Evolutionary conservation across 202 grass and related monocot genomes (phyloP).

Genomic region (Cymbopogon flexuosus): DNA sequence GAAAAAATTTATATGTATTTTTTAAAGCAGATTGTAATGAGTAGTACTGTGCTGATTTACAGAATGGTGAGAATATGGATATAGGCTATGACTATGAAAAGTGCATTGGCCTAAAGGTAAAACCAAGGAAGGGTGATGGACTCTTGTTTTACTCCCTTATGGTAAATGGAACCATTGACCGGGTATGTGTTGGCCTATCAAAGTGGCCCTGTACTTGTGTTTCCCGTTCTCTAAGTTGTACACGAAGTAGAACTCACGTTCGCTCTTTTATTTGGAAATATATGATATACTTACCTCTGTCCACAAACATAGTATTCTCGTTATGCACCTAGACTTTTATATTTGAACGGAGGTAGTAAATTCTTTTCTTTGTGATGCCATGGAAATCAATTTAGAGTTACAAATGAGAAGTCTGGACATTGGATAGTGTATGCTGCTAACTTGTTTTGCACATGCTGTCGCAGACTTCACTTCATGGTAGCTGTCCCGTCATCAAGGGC

Average conservation of each 20-base stretch:
- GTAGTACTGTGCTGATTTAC: constrained; percentile 31
- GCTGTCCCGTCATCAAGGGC: constrained; percentile 82
- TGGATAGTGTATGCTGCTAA: constrained; percentile 6
- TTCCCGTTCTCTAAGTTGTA: not conserved
- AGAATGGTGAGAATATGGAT: constrained; percentile 89
- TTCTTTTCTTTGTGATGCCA: not conserved
- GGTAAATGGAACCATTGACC: constrained; percentile 86
- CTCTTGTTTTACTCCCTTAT: constrained; percentile 95
- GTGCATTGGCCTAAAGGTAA: constrained; percentile 93
- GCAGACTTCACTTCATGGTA: constrained; percentile 89
- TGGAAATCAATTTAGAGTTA: not conserved
- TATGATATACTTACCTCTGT: not conserved
- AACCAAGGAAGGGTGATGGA: constrained; percentile 86
- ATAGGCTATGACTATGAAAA: constrained; percentile 91
- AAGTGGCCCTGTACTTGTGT: not conserved
- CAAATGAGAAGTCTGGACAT: not conserved
- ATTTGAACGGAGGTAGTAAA: not conserved
- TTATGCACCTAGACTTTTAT: not conserved
- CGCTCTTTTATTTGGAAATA: not conserved
- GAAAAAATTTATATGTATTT: not conserved
- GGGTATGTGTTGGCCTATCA: constrained; percentile 42
- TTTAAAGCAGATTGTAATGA: not conserved
- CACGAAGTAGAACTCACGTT: not conserved
- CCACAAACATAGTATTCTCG: not conserved
- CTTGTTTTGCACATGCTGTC: not conserved